phyloP scores from a whole-genome alignment of 2,329 filamentous ascomycete species.

The Colletotrichum kahawae region DNA sequence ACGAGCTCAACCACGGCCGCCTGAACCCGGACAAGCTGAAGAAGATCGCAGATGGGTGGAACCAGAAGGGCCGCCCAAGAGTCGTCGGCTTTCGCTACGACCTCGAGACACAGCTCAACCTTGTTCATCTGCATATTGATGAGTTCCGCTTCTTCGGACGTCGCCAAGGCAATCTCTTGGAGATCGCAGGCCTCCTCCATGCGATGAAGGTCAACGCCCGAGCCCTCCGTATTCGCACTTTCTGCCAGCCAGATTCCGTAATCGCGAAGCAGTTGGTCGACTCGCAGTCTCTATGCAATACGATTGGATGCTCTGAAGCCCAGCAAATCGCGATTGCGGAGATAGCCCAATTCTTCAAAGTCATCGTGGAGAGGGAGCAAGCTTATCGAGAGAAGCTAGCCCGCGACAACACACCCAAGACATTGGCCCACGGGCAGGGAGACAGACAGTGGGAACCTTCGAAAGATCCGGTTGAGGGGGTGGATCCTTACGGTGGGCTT shows the following conservation, averaged over 20 bases:
- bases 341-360: slow-evolving; percentile 59
- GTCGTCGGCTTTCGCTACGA: slow-evolving; percentile 65
- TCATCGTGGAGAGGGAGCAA: slow-evolving; percentile 53
- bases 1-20: slow-evolving; percentile 60
- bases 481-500: slow-evolving; percentile 3
- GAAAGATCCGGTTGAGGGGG: background rate
- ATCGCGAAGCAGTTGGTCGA: slow-evolving; percentile 64
- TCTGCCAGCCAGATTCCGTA: slow-evolving; percentile 63
- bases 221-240: slow-evolving; percentile 57
- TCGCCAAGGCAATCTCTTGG: slow-evolving; percentile 43
- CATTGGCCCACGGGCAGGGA: background rate
- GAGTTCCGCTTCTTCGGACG: slow-evolving; percentile 62
- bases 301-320: slow-evolving; percentile 49
- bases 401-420: slow-evolving; percentile 18
- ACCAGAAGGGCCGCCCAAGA: slow-evolving; percentile 55
- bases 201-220: slow-evolving; percentile 59
- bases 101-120: slow-evolving; percentile 63
- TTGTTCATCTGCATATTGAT: slow-evolving; percentile 53
- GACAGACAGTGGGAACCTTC: slow-evolving; percentile 7
- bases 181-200: slow-evolving; percentile 53
- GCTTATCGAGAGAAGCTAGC: slow-evolving; percentile 29
- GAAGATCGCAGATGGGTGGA: slow-evolving; percentile 56
- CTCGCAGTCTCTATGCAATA: slow-evolving; percentile 53
- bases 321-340: slow-evolving; percentile 54
- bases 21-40: slow-evolving; percentile 56